Evolutionary conservation across 2,329 filamentous ascomycete genomes (phyloP), one percentile per base, ranked within the genome.

Genomic region (Lojkania enalia): DNA sequence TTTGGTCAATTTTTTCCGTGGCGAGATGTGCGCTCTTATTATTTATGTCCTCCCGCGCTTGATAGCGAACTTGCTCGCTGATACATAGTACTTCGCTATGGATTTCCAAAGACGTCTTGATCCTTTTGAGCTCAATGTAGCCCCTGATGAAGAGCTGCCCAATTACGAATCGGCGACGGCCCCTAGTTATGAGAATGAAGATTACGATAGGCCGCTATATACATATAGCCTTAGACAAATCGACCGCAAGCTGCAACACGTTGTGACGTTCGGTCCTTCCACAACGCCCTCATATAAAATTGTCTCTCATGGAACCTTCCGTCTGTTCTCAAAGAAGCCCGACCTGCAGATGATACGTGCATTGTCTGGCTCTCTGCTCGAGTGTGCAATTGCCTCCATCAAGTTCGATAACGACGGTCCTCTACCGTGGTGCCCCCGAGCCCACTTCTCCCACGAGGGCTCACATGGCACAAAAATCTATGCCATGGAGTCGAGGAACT

Each of bases 351-450:
- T 68, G 20, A 44, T 60, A 7, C 56, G 61, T 20, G 57, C 55
- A 4, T 36, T 38, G 3, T 46, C 39, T 21, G 55, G 14, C 6
- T 19, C 51, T n/a, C 42, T 44, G 20, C 42, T 40, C 4, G 55
- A 62, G 46, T 51, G 58, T 12, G 55, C 48, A 14, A 48, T 66
- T n/a, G 59, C 59, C 5, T 47, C 48, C 0, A 61, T 67, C 13
- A 49, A 46, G 6, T 68, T 66, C 27, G 56, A 62, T 38, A 55
- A 58, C 15, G 39, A 63, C 29, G 63, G 64, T 1, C 61, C 63
- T 1, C 32, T 66, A 7, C 65, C 65, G 0, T 67, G 65, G 65
- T 54, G 64, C 19, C 64, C 64, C 21, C 58, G 64, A 9, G 65
- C 65, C 11, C 55, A 57, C 31, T 60, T 67, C 20, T 31, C 45